phyloP scores from a whole-genome alignment of 2,329 filamentous ascomycete genomes.

The Cordyceps fumosorosea region DNA sequence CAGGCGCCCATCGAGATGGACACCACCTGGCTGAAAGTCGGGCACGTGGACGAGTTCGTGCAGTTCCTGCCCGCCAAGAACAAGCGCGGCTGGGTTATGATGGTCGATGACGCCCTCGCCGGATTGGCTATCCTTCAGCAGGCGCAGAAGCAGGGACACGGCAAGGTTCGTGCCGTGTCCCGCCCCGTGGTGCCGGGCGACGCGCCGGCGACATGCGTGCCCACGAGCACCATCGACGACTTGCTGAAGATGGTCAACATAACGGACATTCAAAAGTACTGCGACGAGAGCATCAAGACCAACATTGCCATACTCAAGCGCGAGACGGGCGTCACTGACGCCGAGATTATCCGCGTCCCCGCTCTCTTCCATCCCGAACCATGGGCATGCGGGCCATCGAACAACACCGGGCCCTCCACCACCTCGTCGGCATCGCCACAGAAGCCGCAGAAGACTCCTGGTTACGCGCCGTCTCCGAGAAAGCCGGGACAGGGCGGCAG shows the following conservation, averaged over 20 bases:
- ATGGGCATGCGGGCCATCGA: not conserved
- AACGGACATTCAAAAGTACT: conserved; percentile 11
- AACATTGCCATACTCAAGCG: conserved; percentile 20
- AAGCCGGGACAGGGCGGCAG: too few relatives aligned
- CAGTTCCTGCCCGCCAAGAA: conserved; percentile 23
- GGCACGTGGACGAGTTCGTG: conserved; percentile 25
- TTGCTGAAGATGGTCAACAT: conserved; percentile 15
- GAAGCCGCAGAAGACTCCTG: too few relatives aligned
- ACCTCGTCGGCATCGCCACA: too few relatives aligned
- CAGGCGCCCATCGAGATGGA: conserved; percentile 30
- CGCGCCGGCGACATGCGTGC: conserved; percentile 8
- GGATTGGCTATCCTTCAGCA: conserved; percentile 19
- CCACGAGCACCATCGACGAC: conserved; percentile 16
- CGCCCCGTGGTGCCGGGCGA: conserved; percentile 12
- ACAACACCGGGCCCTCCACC: not conserved
- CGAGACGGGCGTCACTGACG: conserved; percentile 20
- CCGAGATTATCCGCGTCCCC: conserved; percentile 20
- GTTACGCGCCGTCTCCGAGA: too few relatives aligned
- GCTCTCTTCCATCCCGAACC: conserved; percentile 14
- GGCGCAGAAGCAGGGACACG: conserved; percentile 15
- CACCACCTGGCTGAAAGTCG: conserved; percentile 21
- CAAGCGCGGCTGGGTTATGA: conserved; percentile 21
- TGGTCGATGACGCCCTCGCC: conserved; percentile 19
- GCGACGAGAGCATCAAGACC: conserved; percentile 16
- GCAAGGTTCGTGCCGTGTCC: conserved; percentile 15